These are phyloP conservation scores for Cladosporium sp. DNA, from an alignment of 2,329 filamentous ascomycete species.

Conservation along the genomic window DNA sequence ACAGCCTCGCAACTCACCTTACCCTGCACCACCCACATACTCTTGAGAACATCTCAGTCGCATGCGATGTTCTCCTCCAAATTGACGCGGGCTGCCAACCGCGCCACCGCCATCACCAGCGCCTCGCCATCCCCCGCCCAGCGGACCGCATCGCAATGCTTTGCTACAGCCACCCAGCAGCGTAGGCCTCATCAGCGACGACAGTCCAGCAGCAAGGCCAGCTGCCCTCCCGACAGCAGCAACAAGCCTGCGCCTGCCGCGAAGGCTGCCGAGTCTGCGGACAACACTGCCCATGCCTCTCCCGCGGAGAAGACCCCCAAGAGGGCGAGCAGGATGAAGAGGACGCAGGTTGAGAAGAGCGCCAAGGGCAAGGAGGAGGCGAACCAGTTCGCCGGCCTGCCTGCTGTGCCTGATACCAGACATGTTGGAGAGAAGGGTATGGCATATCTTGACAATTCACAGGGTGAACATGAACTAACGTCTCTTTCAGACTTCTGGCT, in stretches of 20 bases:
- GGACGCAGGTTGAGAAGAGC: constrained; percentile 15
- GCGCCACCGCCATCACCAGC: constrained; percentile 22
- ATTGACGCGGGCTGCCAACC: constrained; percentile 28
- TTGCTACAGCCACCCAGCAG: constrained; percentile 22
- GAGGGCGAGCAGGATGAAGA: constrained; percentile 19
- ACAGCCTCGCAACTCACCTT: not conserved
- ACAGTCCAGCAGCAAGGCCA: constrained; percentile 47
- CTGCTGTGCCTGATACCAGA: constrained; percentile 69
- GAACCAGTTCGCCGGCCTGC: constrained; percentile 54
- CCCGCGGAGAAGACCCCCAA: constrained; percentile 10
- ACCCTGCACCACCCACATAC: not conserved
- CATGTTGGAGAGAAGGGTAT: constrained; percentile 52
- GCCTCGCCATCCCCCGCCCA: constrained; percentile 28
- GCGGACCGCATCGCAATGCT: constrained; percentile 26
- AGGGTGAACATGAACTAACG: constrained; percentile 9
- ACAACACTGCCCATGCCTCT: constrained; percentile 5
- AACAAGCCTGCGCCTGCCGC: constrained; percentile 27
- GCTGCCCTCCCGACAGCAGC: constrained; percentile 39
- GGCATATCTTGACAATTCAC: constrained; percentile 14
- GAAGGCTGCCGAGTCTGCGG: constrained; percentile 16
- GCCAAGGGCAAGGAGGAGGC: constrained; percentile 33
- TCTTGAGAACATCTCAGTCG: constrained; percentile 7
- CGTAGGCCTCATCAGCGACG: constrained; percentile 44
- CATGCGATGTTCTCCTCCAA: constrained; percentile 29
- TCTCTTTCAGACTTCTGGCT: constrained; percentile 68